These are phyloP conservation scores for Klebsormidium nitens DNA, from an alignment of 139 green algal genomes.

Conservation along the genomic window DNA sequence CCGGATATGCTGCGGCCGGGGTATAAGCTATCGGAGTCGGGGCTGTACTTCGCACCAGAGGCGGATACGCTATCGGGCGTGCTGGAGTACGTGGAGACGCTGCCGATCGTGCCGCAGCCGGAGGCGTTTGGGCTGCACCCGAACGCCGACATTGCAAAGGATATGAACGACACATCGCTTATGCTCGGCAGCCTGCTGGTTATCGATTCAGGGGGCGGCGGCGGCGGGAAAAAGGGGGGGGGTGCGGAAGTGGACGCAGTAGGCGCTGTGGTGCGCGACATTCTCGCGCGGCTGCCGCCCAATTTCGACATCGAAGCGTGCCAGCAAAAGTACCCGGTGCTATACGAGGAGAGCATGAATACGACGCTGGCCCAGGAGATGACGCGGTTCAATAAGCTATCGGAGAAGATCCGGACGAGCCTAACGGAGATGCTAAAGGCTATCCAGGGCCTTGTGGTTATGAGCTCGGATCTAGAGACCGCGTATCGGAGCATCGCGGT, in stretches of 20 bases:
- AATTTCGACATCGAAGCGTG: constrained; percentile 46
- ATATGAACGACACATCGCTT: constrained; percentile 53
- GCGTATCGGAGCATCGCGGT: constrained; percentile 54
- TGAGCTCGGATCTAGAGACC: constrained; percentile 66
- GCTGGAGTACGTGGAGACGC: constrained; percentile 34
- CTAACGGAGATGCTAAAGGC: constrained; percentile 65
- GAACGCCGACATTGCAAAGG: constrained; percentile 50
- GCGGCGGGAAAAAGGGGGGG: constrained; percentile 18
- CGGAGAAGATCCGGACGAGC: constrained; percentile 52
- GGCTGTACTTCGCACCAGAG: constrained; percentile 51
- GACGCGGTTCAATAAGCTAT: constrained; percentile 51
- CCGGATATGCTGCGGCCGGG: constrained; percentile 13
- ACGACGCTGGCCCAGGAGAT: constrained; percentile 48
- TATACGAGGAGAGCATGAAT: constrained; percentile 46
- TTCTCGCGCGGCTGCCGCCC: constrained; percentile 47
- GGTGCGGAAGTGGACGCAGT: constrained; percentile 36
- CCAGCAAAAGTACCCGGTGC: constrained; percentile 35
- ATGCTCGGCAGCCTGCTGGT: constrained; percentile 57
- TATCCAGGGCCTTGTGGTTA: constrained; percentile 65
- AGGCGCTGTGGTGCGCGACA: constrained; percentile 46
- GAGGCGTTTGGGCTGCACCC: constrained; percentile 47
- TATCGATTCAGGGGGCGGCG: constrained; percentile 36
- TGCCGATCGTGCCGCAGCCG: constrained; percentile 31
- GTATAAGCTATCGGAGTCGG: constrained; percentile 50
- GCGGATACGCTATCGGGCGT: constrained; percentile 45